A percentile compares a stretch with the other conserved stretches of the same genome.
phyloP scores from a whole-genome alignment of 2,329 filamentous ascomycete genomes.

The Arthrobotrys entomopaga region DNA sequence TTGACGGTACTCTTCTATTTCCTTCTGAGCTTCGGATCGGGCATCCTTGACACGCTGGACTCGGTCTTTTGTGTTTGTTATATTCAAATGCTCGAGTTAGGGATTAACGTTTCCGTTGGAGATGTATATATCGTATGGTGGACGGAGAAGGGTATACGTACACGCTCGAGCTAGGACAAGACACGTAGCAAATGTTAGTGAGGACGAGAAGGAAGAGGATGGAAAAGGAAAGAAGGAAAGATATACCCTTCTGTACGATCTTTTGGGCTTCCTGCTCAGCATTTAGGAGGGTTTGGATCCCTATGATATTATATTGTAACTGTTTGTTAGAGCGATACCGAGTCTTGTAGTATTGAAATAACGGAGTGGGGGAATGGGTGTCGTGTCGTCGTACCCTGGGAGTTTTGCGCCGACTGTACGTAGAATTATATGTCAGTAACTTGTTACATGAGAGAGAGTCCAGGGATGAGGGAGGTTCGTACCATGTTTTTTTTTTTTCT shows the following conservation, averaged over 20 bases:
- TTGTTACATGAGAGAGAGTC: not conserved
- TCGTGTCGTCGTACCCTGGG: conserved; percentile 76
- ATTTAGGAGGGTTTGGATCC: conserved; percentile 65
- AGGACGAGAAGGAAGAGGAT: conserved; percentile 4
- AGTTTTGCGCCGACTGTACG: conserved; percentile 92
- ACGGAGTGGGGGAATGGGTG: conserved; percentile 2
- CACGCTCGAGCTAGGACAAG: conserved; percentile 80
- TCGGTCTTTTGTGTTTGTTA: conserved; percentile 71
- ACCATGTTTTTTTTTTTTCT: conserved; percentile 47
- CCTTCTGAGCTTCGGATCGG: conserved; percentile 94
- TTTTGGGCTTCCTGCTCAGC: conserved; percentile 98
- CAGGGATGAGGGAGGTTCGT: conserved; percentile 3
- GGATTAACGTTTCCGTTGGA: conserved; percentile 6
- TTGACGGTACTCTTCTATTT: conserved; percentile 91
- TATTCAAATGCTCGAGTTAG: not conserved
- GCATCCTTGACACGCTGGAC: conserved; percentile 98
- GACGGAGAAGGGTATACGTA: conserved; percentile 64
- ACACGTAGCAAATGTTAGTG: conserved; percentile 27
- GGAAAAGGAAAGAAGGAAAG: not conserved
- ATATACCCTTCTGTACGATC: conserved; percentile 93
- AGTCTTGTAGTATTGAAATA: conserved; percentile 56
- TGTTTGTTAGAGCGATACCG: conserved; percentile 61
- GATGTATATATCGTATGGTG: not conserved
- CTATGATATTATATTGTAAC: conserved; percentile 22
- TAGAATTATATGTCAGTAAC: not conserved